These are phyloP conservation scores for Lolium rigidum DNA, from an alignment of 176 grass and related monocot species.

Conservation along the genomic window DNA sequence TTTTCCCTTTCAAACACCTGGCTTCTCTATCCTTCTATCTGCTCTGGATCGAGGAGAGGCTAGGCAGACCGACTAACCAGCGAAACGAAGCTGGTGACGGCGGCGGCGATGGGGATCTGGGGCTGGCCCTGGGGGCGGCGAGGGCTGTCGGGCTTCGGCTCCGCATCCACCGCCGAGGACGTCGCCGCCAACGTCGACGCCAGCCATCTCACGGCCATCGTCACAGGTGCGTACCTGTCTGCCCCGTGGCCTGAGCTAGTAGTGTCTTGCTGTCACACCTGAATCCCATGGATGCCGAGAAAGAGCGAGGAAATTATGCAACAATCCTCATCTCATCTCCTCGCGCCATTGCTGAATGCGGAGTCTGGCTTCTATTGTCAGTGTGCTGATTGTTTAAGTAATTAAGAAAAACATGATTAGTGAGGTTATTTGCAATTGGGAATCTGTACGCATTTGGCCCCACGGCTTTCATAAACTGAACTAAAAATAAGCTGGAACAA, in stretches of 20 bases:
- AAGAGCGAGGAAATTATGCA: background rate
- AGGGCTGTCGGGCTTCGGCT: constrained; percentile 62
- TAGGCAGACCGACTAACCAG: background rate
- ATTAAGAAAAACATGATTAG: background rate
- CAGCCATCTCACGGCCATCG: constrained; percentile 72
- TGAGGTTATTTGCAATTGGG: background rate
- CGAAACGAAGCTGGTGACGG: background rate
- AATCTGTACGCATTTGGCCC: background rate
- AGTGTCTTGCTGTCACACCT: background rate
- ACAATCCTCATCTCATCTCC: background rate
- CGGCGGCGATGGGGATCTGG: constrained; percentile 54
- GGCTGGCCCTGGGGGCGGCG: constrained; percentile 53
- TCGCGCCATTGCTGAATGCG: background rate
- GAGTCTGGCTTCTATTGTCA: background rate
- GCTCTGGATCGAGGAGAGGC: background rate
- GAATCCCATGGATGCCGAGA: background rate
- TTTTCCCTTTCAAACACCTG: background rate
- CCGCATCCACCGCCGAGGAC: constrained; percentile 69
- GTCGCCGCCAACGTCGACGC: constrained; percentile 81
- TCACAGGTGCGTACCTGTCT: constrained; percentile 58
- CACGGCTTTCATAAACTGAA: too few species aligned
- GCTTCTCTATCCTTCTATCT: constrained; percentile 15
- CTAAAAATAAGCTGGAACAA: too few species aligned
- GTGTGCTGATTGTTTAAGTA: background rate
- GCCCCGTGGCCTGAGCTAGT: background rate